Base-by-base conservation (phyloP, 352 stramenopile species). In the Phytophthora podocarpi region DNA sequence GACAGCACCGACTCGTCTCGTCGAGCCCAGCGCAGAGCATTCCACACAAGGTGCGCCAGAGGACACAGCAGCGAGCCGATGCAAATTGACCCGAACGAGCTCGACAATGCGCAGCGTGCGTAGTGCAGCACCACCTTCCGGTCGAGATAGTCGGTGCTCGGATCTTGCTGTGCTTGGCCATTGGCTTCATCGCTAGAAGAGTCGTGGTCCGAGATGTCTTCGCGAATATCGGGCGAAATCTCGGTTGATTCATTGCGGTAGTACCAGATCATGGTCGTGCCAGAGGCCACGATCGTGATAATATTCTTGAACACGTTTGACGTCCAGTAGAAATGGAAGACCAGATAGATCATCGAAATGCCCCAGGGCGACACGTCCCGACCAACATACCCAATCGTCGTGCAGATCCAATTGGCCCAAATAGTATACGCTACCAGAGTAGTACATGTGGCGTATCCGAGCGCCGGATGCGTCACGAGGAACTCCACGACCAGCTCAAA, bases 281-380 rank as follows among this genome's bases (percentile, higher is more conserved):
- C 87, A 0, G 87, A 91, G 8, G 84, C 80, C 18, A 95, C 76
- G 31, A 93, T 76, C 0, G 85, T 92, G 31, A 94, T 60, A 20
- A 95, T 73, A 40, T 90, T 91, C 68, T 93, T 93, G 53, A 95
- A 84, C 13, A 95, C 67, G 52, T 95, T 93, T 26, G 87, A 91
- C 43, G 78, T 94, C 87, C 87, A 95, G 70, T 95, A 95, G 46
- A 94, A 93, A 62, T 95, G 87, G 32, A 93, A 80, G 42, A 92
- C 82, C 16, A 95, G 43, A 36, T 85, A 87, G 5, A 94, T 58
- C 57, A 94, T 81, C 23, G 67, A 81, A 23, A 93, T 74, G 34
- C 71, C 77, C 81, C 81, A 93, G 15, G 82, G 84, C 28, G 82
- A 85, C 39, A 82, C 52, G 0, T 82, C 77, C 10, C 71, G 71